Percentiles rank a stretch among this genome's conserved stretches.
Conservation (phyloP, 441 rosid genomes). For the Rhodomyrtus psidioides region DNA sequence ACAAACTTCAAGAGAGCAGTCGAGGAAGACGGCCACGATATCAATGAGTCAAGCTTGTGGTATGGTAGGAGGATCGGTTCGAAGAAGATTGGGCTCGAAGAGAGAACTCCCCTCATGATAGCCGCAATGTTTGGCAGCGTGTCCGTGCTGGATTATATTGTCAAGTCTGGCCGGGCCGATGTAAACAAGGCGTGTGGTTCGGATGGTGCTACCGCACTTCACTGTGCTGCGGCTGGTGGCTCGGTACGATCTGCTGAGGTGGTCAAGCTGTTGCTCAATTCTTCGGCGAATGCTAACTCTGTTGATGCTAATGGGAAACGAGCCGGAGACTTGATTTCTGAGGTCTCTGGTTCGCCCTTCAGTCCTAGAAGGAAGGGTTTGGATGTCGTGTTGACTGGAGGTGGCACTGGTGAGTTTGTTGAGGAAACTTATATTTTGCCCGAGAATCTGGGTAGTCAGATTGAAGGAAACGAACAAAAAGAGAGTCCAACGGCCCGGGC, state of each 20-base stretch:
- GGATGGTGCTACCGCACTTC: constrained; percentile 55
- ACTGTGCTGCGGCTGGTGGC: constrained; percentile 57
- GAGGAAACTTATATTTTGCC: constrained; percentile 15
- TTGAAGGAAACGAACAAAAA: constrained; percentile 23
- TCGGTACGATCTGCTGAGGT: constrained; percentile 33
- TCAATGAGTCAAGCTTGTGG: constrained; percentile 52
- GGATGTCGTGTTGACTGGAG: constrained; percentile 28
- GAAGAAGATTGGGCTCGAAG: constrained; percentile 44
- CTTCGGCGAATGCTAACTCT: constrained; percentile 35
- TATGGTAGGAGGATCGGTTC: constrained; percentile 47
- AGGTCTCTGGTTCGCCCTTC: constrained; percentile 23
- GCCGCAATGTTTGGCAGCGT: constrained; percentile 61
- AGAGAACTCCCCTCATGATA: constrained; percentile 60
- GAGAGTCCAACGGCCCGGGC: constrained; percentile 28
- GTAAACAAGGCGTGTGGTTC: constrained; percentile 48
- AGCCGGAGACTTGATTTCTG: constrained; percentile 40
- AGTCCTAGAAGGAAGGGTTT: constrained; percentile 34
- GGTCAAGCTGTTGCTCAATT: constrained; percentile 37
- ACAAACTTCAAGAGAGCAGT: constrained; percentile 44
- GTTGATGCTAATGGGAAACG: constrained; percentile 39
- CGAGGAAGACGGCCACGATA: constrained; percentile 45
- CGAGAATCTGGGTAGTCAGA: constrained; percentile 15
- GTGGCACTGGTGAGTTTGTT: constrained; percentile 1
- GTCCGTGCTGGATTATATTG: constrained; percentile 34
- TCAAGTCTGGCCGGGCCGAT: constrained; percentile 35